phyloP scores from a whole-genome alignment of 2,329 filamentous ascomycete genomes.

The Scortechinia acanthostroma region DNA sequence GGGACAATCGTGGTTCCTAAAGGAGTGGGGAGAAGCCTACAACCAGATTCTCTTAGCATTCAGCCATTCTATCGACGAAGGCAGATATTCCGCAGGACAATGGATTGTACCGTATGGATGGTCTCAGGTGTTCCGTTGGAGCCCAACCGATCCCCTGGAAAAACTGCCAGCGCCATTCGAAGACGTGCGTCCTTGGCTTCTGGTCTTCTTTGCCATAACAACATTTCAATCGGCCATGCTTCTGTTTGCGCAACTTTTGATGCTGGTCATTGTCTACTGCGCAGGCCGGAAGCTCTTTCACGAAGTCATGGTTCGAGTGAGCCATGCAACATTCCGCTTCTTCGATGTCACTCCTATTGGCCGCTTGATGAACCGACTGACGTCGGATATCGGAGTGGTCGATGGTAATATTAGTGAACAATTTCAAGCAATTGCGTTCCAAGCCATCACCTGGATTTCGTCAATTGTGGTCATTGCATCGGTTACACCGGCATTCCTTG shows the following conservation, averaged over 20 bases:
- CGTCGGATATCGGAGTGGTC: constrained; percentile 81
- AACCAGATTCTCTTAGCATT: constrained; percentile 12
- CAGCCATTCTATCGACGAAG: constrained; percentile 3
- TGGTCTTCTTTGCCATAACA: constrained; percentile 63
- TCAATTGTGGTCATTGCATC: constrained; percentile 73
- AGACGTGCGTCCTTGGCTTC: constrained; percentile 69
- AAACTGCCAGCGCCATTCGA: constrained; percentile 58
- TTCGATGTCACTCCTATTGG: constrained; percentile 87
- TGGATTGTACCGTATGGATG: constrained; percentile 12
- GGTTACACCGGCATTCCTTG: constrained; percentile 70
- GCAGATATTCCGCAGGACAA: constrained; percentile 3
- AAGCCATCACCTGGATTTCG: constrained; percentile 64
- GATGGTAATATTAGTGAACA: constrained; percentile 78
- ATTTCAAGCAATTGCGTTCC: constrained; percentile 65
- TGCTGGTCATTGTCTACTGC: constrained; percentile 72
- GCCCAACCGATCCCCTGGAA: constrained; percentile 13
- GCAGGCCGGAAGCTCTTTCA: constrained; percentile 72
- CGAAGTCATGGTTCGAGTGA: constrained; percentile 66
- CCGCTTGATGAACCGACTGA: constrained; percentile 84
- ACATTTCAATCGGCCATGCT: constrained; percentile 49
- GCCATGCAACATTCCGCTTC: constrained; percentile 77
- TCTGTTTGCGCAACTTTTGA: constrained; percentile 54
- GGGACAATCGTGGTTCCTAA: constrained; percentile 72
- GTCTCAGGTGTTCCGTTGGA: constrained; percentile 11
- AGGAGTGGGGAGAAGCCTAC: constrained; percentile 80